phyloP scores from a whole-genome alignment of 805 yeast genomes.

The Scheffersomyces amazonensis region DNA sequence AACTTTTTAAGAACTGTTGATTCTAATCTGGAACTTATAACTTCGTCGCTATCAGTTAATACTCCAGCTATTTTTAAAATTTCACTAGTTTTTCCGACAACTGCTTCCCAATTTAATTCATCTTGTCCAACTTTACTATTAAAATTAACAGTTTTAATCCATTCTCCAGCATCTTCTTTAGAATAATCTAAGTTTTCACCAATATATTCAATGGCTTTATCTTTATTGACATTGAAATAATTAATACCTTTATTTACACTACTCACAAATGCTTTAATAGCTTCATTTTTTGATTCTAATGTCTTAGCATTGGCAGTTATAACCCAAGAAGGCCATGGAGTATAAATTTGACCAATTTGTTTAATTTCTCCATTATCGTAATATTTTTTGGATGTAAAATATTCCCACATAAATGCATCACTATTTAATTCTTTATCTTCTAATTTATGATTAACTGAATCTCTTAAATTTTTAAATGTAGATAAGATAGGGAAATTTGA shows the following conservation, averaged over 20 bases:
- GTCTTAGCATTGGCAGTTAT: slow-evolving; percentile 51
- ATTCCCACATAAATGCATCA: slow-evolving; percentile 96
- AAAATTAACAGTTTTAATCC: slow-evolving; percentile 80
- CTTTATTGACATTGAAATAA: slow-evolving; percentile 57
- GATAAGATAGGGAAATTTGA: slow-evolving; percentile 55
- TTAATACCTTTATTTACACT: slow-evolving; percentile 66
- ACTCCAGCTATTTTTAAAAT: slow-evolving; percentile 68
- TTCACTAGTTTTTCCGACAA: slow-evolving; percentile 53
- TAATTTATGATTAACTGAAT: slow-evolving; percentile 62
- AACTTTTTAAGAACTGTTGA: no score
- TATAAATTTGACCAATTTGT: slow-evolving; percentile 80
- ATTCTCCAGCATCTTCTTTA: slow-evolving; percentile 70
- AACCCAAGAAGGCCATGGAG: slow-evolving; percentile 98
- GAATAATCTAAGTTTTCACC: slow-evolving; percentile 70
- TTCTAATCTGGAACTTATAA: slow-evolving; percentile 25
- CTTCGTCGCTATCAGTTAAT: slow-evolving; percentile 26
- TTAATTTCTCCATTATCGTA: slow-evolving; percentile 79
- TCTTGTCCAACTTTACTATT: slow-evolving; percentile 35
- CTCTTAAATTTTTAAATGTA: slow-evolving; percentile 74
- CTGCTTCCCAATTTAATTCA: slow-evolving; percentile 46
- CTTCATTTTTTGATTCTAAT: slow-evolving; percentile 21
- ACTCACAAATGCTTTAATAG: slow-evolving; percentile 38
- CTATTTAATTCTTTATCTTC: slow-evolving; percentile 42
- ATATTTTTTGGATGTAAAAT: slow-evolving; percentile 83
- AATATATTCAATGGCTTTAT: slow-evolving; percentile 67